Evolutionary conservation across 495 filamentous ascomycete genomes (phyloP).

Genomic region (Neurospora sp.): DNA sequence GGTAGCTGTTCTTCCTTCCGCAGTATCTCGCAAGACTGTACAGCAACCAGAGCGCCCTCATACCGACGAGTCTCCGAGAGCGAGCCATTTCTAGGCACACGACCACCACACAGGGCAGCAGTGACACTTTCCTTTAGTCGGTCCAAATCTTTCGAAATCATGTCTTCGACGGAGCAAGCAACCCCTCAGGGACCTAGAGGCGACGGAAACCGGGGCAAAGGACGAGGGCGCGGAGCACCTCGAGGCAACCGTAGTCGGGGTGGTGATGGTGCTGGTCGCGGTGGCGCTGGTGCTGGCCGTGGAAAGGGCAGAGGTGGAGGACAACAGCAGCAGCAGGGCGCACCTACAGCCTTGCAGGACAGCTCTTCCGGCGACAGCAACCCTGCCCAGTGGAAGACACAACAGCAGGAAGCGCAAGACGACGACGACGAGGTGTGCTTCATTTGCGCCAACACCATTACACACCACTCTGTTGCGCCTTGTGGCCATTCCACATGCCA

Average conservation of each 20-base stretch:
- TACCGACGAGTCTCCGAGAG: background rate
- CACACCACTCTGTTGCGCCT: conserved; percentile 75
- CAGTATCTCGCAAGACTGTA: background rate
- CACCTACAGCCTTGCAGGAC: background rate
- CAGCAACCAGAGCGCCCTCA: background rate
- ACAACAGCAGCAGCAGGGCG: background rate
- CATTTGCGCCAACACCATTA: conserved; percentile 83
- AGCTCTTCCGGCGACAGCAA: background rate
- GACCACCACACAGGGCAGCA: background rate
- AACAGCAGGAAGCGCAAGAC: conserved; percentile 10
- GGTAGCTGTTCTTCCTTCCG: background rate
- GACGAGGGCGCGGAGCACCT: conserved; percentile 22
- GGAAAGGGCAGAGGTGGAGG: conserved; percentile 11
- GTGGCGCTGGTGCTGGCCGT: conserved; percentile 6
- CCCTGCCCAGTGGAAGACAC: background rate
- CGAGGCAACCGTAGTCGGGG: conserved; percentile 8
- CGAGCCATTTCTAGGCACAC: background rate
- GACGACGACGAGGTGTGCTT: conserved; percentile 83
- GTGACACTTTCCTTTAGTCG: background rate
- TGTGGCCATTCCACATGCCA: conserved; percentile 95
- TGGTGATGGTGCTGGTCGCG: conserved; percentile 6
- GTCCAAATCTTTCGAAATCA: background rate
- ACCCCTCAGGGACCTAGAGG: conserved; percentile 17
- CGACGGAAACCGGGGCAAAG: conserved; percentile 28
- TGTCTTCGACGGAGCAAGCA: conserved; percentile 14